phyloP scores from a whole-genome alignment of 108 stramenopile species.

The Cyclotella baltica region DNA sequence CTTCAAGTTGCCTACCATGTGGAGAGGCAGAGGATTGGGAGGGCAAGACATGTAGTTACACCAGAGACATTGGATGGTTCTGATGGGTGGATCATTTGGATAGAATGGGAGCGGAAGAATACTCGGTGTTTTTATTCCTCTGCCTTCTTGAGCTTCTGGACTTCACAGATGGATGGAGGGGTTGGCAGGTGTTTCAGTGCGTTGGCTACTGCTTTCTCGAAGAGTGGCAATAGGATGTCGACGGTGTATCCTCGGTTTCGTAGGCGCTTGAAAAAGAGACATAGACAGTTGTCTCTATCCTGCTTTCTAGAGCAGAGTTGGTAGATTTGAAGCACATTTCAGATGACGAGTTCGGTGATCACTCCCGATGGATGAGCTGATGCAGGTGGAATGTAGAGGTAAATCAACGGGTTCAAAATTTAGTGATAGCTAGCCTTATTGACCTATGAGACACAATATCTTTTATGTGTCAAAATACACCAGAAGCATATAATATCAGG shows the following conservation, averaged over 20 bases:
- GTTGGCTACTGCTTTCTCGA: slow-evolving; percentile 30
- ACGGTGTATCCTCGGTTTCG: slow-evolving; percentile 20
- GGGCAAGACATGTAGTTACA: background rate
- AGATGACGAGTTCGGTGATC: slow-evolving; percentile 14
- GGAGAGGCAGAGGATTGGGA: no score
- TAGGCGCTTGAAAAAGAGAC: slow-evolving; percentile 29
- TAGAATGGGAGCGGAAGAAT: slow-evolving; percentile 10
- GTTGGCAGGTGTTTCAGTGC: slow-evolving; percentile 6
- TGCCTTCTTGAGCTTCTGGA: background rate
- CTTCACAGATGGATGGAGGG: background rate
- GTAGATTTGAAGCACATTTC: slow-evolving; percentile 31
- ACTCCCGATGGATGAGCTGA: no score
- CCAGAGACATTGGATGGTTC: slow-evolving; percentile 16
- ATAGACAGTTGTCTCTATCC: slow-evolving; percentile 1
- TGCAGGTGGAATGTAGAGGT: slow-evolving; percentile 24
- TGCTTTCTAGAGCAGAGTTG: slow-evolving; percentile 2
- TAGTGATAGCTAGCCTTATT: no score
- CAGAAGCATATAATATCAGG: no score
- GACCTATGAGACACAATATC: no score
- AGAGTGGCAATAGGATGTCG: slow-evolving; percentile 10
- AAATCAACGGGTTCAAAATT: no score
- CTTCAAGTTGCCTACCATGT: no score
- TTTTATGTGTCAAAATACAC: no score
- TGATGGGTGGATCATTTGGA: no score
- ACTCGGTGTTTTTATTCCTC: background rate